These are phyloP conservation scores for Colletotrichum lupini DNA, from an alignment of 2,329 filamentous ascomycete species.

Conservation along the genomic window DNA sequence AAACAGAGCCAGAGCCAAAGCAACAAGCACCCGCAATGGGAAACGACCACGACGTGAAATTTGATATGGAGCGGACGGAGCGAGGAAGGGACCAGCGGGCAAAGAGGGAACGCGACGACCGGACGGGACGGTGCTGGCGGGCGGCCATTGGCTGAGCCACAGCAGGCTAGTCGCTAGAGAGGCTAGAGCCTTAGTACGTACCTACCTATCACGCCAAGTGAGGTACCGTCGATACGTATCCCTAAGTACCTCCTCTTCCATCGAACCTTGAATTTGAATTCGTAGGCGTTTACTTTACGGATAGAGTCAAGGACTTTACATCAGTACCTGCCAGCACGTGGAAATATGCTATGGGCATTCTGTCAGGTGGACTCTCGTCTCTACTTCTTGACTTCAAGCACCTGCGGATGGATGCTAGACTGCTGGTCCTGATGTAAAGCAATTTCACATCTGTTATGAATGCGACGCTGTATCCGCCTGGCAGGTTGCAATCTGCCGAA, in stretches of 20 bases:
- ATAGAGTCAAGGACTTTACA: background rate
- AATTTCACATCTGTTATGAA: background rate
- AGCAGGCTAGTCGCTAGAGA: background rate
- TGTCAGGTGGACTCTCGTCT: background rate
- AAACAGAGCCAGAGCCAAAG: background rate
- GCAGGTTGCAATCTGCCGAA: background rate
- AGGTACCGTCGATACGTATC: too few species aligned
- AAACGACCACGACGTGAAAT: slow-evolving; percentile 27
- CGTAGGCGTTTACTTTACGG: too few species aligned
- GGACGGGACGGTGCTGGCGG: slow-evolving; percentile 20
- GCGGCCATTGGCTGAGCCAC: slow-evolving; percentile 22
- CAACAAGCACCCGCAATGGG: slow-evolving; percentile 9
- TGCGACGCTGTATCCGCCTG: background rate
- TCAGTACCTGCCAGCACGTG: slow-evolving; percentile 10
- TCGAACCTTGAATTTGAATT: too few species aligned
- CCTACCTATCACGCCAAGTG: too few species aligned
- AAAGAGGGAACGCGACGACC: slow-evolving; percentile 10
- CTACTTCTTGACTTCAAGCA: background rate
- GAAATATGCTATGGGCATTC: background rate
- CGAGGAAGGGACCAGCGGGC: slow-evolving; percentile 10
- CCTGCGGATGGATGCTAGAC: too few species aligned
- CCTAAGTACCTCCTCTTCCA: too few species aligned
- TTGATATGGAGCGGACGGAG: slow-evolving; percentile 29
- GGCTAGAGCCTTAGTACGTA: background rate
- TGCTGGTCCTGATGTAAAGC: background rate